phyloP scores from a whole-genome alignment of 306 rosid genomes.

The Quillaja saponaria region DNA sequence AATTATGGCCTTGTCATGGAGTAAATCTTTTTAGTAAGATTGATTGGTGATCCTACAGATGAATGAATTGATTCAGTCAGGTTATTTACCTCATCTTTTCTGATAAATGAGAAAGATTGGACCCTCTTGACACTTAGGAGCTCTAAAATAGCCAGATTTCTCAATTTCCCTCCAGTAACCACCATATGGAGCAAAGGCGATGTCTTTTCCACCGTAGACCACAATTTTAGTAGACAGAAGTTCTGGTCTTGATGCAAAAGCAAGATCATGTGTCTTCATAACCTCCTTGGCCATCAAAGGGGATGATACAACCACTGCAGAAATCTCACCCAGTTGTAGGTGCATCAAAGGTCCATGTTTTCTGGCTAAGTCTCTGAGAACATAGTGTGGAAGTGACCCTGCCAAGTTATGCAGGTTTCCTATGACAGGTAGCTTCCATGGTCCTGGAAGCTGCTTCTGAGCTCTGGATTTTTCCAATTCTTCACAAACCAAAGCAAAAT shows the following conservation, averaged over 20 bases:
- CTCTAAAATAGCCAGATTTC: no score
- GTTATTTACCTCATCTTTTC: slow-evolving; percentile 47
- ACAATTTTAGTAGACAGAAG: slow-evolving; percentile 25
- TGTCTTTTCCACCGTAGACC: slow-evolving; percentile 21
- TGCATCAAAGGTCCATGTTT: slow-evolving; percentile 53
- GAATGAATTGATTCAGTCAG: slow-evolving; percentile 32
- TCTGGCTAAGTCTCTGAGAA: slow-evolving; percentile 28
- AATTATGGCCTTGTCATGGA: slow-evolving; percentile 6
- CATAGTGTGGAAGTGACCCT: not conserved
- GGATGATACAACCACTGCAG: slow-evolving; percentile 46
- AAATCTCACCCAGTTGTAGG: slow-evolving; percentile 44
- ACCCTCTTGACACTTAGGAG: slow-evolving; percentile 47
- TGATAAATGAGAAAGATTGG: slow-evolving; percentile 36
- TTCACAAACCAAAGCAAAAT: no score
- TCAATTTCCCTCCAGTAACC: slow-evolving; percentile 51
- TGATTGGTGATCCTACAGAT: slow-evolving; percentile 21
- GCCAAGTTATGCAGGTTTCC: no score
- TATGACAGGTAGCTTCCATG: no score
- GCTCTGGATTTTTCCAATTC: no score
- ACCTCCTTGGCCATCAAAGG: slow-evolving; percentile 45
- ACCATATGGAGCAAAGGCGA: slow-evolving; percentile 40
- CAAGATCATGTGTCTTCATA: slow-evolving; percentile 45
- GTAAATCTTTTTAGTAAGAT: slow-evolving; percentile 15
- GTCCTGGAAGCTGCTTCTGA: no score
- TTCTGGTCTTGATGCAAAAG: slow-evolving; percentile 38